Evolutionary conservation across 345 rosid species (phyloP), one percentile per base, ranked within the genome.

Genomic region (Alliaria petiolata): DNA sequence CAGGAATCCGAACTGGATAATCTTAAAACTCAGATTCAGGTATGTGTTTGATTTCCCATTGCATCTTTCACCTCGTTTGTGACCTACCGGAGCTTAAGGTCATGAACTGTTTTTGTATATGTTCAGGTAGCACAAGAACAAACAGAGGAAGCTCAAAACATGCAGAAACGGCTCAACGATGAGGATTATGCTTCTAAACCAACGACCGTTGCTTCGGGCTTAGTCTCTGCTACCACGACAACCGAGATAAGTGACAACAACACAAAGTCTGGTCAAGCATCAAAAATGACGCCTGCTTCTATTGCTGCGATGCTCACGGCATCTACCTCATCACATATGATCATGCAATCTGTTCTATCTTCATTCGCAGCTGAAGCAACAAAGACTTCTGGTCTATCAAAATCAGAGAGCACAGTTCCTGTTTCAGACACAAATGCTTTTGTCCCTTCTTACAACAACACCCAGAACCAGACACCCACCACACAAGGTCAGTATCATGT

Each of bases 281-380:
- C 87, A 20, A 85, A 72, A 83, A 85, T 78, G 79, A 87, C 88
- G 0, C 86, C 98, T 68, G 97, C 99, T 47, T 85, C 87, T 57
- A 84, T 95, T 72, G 99, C 97, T 72, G 99, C 98, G 0, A 93
- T 91, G 91, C 95, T 95, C 74, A 95, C 96, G 31, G 98, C 99
- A 33, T 95, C 98, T 2, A 86, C 85, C 78, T 91, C 97, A 36
- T 91, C 99, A 31, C 95, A 89, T 51, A 68, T 95, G 85, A 95
- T 95, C 54, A 91, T 89, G 99, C 96, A 85, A 28, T 88, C 96
- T 25, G 93, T 89, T 63, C 85, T 95, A 28, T 95, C 97, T 12
- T 77, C 98, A 17, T 89, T 95, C 63, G 98, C 99, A 11, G 99
- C 98, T 6, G 88, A 91, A 83, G 92, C 89, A 71, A 97, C 98